Evolutionary conservation across 2,329 filamentous ascomycete genomes (phyloP).

Genomic region (Blastomyces silverae): DNA sequence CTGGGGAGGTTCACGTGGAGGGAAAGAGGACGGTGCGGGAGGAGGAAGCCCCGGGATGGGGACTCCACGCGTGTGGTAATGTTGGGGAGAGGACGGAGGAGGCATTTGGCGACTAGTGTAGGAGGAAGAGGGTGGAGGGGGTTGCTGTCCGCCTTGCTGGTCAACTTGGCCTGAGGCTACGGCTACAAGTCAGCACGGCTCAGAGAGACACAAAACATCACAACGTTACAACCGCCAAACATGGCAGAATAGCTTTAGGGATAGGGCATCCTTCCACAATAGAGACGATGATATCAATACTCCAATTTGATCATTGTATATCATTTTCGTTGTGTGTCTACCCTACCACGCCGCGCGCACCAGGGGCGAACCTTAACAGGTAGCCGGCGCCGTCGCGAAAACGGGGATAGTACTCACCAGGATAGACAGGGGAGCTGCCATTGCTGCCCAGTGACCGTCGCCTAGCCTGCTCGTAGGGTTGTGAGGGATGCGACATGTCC

Average conservation of each 20-base stretch:
- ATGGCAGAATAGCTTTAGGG: neutral
- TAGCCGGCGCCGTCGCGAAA: neutral
- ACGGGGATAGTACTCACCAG: slow-evolving; percentile 29
- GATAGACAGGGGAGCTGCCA: slow-evolving; percentile 32
- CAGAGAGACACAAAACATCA: neutral
- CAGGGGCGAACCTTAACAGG: neutral
- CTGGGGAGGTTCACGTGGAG: slow-evolving; percentile 51
- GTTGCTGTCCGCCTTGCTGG: slow-evolving; percentile 27
- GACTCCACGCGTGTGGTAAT: slow-evolving; percentile 39
- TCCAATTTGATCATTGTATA: neutral
- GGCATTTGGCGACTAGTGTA: slow-evolving; percentile 44
- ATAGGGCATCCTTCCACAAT: neutral
- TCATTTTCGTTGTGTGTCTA: neutral
- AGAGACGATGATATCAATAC: neutral
- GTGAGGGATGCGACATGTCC: slow-evolving; percentile 35
- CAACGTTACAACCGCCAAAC: neutral
- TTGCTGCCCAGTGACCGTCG: slow-evolving; percentile 35
- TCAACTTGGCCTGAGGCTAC: slow-evolving; percentile 19
- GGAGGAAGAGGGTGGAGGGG: slow-evolving; percentile 29
- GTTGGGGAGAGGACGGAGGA: slow-evolving; percentile 47
- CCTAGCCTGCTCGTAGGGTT: slow-evolving; percentile 31
- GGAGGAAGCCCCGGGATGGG: slow-evolving; percentile 37
- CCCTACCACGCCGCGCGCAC: neutral
- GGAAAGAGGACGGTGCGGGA: slow-evolving; percentile 33
- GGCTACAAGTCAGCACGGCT: slow-evolving; percentile 13